Conservation (phyloP, 1,139 yeast species). For the Ogataea hybrid region DNA sequence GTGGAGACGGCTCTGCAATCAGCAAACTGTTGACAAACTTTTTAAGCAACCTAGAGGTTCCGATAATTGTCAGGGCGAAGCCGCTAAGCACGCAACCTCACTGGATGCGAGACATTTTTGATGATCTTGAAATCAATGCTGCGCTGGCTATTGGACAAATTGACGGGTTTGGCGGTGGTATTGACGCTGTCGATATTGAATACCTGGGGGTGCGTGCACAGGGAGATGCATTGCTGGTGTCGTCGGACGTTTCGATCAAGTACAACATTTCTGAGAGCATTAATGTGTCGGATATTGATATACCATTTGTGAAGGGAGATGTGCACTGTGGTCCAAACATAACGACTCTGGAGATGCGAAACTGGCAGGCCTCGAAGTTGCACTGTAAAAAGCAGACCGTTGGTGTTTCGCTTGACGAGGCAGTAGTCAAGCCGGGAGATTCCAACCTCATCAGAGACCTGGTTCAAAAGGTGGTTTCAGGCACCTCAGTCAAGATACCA, state of each 20-base stretch:
- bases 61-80: conserved; percentile 7
- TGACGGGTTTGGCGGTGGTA: background rate
- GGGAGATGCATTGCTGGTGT: background rate
- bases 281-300: background rate
- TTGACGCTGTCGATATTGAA: background rate
- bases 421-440: conserved; percentile 4
- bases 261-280: background rate
- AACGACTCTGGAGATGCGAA: conserved; percentile 3
- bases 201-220: background rate
- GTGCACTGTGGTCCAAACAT: background rate
- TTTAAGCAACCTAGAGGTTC: conserved; percentile 1
- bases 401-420: conserved; percentile 5
- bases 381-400: conserved; percentile 3
- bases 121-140: conserved; percentile 1
- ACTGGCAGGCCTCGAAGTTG: conserved; percentile 11
- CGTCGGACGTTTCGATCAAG: background rate
- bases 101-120: conserved; percentile 11
- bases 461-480: background rate
- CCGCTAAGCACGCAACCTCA: background rate
- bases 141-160: background rate
- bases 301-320: conserved; percentile 2
- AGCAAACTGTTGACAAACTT: background rate
- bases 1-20: conserved; percentile 6
- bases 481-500: conserved; percentile 5
- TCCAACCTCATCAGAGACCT: conserved; percentile 2